Evolutionary conservation across 257 asterid genomes (phyloP), one percentile per base, ranked within the genome.

Genomic region (Perilla frutescens): DNA sequence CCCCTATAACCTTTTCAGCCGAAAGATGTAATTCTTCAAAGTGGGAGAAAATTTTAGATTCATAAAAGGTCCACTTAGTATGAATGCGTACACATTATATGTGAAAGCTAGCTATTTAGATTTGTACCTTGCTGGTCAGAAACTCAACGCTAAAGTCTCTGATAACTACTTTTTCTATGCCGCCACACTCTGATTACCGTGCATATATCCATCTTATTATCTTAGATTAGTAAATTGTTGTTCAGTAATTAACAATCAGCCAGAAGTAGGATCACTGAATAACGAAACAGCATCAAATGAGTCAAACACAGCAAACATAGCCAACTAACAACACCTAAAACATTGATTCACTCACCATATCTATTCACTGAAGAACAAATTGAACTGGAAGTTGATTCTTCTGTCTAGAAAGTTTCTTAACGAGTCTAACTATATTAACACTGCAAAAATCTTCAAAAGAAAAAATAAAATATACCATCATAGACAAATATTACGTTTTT

Each of bases 301-400:
- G 43, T 26, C 32, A 69, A 64, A 62, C 15, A 55, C 37, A 69
- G 29, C 15, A 79, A 74, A 55, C 65, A 56, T 9, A 49, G 12
- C 45, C 36, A 71, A 49, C 39, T 31, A 13, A 40, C 20, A 8
- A 8, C 37, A 50, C 26, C 26, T 20, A 20, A 20, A 20, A 20
- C 26, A 20, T 20, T 20, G 26, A 20, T 20, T 20, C 26, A 63
- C 62, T 50, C 56, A 26, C 29, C 71, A 39, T 72, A 55, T 20
- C 44, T 26, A 26, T 13, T 32, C 15, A 13, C n/a, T 6, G 7
- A 10, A 47, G 44, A 43, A 44, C 26, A 14, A 20, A 36, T 60
- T 37, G 7, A 37, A 60, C 47, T 60, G 31, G 66, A 3, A 20
- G 39, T 43, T 43, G 53, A 37, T 66, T 66, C 58, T 31, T n/a